phyloP scores from a whole-genome alignment of 179 eudicot species.

The Actinidia chinensis region DNA sequence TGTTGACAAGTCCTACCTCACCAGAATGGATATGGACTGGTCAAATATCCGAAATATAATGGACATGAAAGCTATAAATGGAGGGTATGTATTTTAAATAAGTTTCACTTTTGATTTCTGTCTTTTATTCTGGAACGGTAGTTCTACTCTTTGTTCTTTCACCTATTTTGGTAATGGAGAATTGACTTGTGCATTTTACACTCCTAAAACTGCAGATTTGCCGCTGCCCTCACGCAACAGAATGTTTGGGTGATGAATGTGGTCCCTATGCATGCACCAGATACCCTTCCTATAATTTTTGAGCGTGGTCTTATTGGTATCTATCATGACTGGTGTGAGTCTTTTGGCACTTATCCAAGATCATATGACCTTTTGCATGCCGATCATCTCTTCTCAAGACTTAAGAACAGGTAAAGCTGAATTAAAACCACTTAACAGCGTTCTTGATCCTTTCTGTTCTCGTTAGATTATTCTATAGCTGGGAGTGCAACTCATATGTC shows the following conservation, averaged over 20 bases:
- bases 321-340: conserved; percentile 98
- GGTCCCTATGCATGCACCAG: conserved; percentile 84
- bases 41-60: conserved; percentile 77
- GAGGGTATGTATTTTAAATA: conserved; percentile 63
- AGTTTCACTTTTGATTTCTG: background rate
- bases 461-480: background rate
- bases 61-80: conserved; percentile 95
- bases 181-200: background rate
- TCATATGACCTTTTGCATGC: conserved; percentile 93
- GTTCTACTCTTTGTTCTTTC: background rate
- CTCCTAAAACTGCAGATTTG: conserved; percentile 56
- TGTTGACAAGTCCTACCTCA: conserved; percentile 77
- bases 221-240: conserved; percentile 78
- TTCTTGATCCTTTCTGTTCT: background rate
- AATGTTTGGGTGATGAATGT: conserved; percentile 97
- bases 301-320: conserved; percentile 89
- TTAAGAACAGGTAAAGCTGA: conserved; percentile 65
- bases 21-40: conserved; percentile 92
- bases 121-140: background rate
- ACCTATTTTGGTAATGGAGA: background rate
- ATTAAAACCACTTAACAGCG: background rate
- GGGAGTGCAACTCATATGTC: background rate
- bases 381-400: conserved; percentile 95
- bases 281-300: conserved; percentile 84
- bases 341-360: conserved; percentile 92